Conservation (phyloP, 495 filamentous ascomycete species). For the Lophiostoma macrostomum region DNA sequence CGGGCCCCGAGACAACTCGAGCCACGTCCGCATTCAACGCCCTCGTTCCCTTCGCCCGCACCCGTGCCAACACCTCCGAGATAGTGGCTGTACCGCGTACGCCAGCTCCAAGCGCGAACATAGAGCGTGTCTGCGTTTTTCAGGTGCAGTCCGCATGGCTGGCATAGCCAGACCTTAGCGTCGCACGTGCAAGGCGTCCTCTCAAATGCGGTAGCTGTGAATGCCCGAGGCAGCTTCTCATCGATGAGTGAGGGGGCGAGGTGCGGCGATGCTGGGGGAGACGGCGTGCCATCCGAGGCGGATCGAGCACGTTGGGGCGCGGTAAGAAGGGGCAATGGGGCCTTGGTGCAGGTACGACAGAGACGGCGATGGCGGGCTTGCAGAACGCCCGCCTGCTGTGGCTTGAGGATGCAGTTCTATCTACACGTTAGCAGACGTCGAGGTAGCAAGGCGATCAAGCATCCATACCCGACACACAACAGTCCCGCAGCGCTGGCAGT, state of each 20-base stretch:
- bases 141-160: constrained; percentile 69
- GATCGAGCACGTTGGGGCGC: not conserved
- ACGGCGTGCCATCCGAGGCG: constrained; percentile 19
- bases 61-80: constrained; percentile 80
- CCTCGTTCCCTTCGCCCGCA: constrained; percentile 82
- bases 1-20: constrained; percentile 64
- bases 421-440: constrained; percentile 5
- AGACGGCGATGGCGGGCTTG: constrained; percentile 73
- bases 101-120: constrained; percentile 80
- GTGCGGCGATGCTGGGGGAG: constrained; percentile 21
- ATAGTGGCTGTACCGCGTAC: constrained; percentile 74
- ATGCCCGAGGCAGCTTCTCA: constrained; percentile 20
- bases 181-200: constrained; percentile 68
- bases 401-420: constrained; percentile 83
- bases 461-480: constrained; percentile 71
- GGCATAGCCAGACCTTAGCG: constrained; percentile 72
- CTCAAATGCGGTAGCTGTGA: constrained; percentile 48
- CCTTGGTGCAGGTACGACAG: constrained; percentile 67
- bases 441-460: not conserved
- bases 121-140: constrained; percentile 70
- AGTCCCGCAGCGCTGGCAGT: constrained; percentile 72
- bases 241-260: constrained; percentile 1
- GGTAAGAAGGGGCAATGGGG: constrained; percentile 49
- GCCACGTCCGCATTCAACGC: constrained; percentile 77
- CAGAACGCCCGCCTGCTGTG: constrained; percentile 58